Base-by-base conservation (phyloP, 179 eudicot species). In the Nepenthes alata region DNA sequence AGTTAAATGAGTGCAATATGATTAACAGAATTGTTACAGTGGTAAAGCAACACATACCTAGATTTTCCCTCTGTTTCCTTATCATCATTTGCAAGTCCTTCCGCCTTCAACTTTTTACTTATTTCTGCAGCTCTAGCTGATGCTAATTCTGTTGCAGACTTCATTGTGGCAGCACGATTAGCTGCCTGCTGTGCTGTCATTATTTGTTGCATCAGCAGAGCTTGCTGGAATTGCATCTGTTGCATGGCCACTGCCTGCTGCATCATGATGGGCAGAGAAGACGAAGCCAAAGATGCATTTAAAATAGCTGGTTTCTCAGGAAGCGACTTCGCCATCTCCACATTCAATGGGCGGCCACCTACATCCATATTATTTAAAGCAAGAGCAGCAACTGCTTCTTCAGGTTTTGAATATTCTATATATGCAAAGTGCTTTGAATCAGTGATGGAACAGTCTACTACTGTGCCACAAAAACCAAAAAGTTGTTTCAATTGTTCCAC, bases 191-290 rank as follows among this genome's bases (percentile, higher is more conserved):
- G 98, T 16, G 93, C 93, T 63, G 83, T 75, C 87, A 93, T 69
- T 41, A 94, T 75, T 75, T 89, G 95, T 78, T 93, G 98, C 98
- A 89, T 81, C 59, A 87, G 16, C 55, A 93, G 67, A 48, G 98
- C 93, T 76, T 93, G 98, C 81, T 93, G 98, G 77, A 86, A 93
- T 58, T 93, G 98, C 96, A 93, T 85, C 74, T 89, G 96, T 59
- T 93, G 98, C 96, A 86, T 75, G 51, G 93, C 98, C 36, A 93
- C 98, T 63, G 98, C 96, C 77, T 93, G 98, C 77, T 93, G 97
- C 98, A 93, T 93, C 76, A 82, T 81, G 76, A 82, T 64, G 25
- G 95, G 96, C 67, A 89, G 69, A 62, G 98, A 86, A 53, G 97
- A 83, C 13, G 95, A 78, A 62, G 72, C 75, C 67, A 62, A 65